phyloP scores from a whole-genome alignment of 257 asterid species.

The Solanum okadae region DNA sequence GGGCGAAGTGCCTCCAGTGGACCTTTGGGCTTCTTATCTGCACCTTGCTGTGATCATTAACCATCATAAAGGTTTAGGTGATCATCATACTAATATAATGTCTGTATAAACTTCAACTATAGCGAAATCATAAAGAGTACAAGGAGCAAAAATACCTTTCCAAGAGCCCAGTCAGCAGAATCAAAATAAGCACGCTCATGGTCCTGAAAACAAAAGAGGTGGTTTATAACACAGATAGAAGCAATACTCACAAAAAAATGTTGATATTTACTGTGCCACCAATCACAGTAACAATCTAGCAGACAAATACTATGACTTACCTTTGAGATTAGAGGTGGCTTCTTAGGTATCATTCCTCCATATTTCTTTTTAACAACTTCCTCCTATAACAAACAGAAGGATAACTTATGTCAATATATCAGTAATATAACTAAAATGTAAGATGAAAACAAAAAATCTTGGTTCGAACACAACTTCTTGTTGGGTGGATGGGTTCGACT shows the following conservation, averaged over 20 bases:
- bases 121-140: neutral
- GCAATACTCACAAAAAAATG: neutral
- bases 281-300: neutral
- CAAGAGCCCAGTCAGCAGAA: slow-evolving; percentile 99
- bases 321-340: slow-evolving; percentile 92
- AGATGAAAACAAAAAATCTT: neutral
- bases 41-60: slow-evolving; percentile 74
- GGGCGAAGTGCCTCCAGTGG: slow-evolving; percentile 99
- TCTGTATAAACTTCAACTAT: neutral
- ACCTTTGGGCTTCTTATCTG: slow-evolving; percentile 83
- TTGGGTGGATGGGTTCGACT: slow-evolving; percentile 48
- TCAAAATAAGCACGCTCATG: slow-evolving; percentile 99
- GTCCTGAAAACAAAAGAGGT: slow-evolving; percentile 42
- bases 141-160: slow-evolving; percentile 53
- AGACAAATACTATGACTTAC: slow-evolving; percentile 14
- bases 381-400: slow-evolving; percentile 34
- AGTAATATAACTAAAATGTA: neutral
- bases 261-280: neutral
- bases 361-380: slow-evolving; percentile 76
- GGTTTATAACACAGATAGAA: neutral
- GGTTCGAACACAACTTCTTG: slow-evolving; percentile 53
- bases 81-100: neutral
- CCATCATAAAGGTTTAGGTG: slow-evolving; percentile 1
- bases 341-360: slow-evolving; percentile 92
- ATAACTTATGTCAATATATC: neutral